A percentile compares a stretch with the other conserved stretches of the same genome.
Evolutionary conservation across 805 yeast genomes (phyloP).

Genomic region (Wickerhamiella kazuoi): DNA sequence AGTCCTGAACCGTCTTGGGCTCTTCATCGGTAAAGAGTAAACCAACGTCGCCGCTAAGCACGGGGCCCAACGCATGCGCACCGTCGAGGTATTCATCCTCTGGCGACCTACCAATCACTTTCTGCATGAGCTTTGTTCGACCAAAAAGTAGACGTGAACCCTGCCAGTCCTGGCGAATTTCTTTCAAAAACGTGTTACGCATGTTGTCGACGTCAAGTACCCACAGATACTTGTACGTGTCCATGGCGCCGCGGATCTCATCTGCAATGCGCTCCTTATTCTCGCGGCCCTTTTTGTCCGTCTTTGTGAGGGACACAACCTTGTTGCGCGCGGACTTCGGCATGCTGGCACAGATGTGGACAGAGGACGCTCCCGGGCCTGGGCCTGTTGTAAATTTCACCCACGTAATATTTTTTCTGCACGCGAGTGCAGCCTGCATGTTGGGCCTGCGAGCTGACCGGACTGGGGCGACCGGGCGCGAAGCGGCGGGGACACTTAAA

Average conservation of each 20-base stretch:
- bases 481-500: too few species aligned
- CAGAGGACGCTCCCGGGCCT: background rate
- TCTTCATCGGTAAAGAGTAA: constrained; percentile 76
- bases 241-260: constrained; percentile 70
- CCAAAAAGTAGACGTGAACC: constrained; percentile 85
- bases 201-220: constrained; percentile 76
- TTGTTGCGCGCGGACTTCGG: constrained; percentile 96
- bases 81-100: constrained; percentile 85
- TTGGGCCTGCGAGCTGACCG: too few species aligned
- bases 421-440: too few species aligned
- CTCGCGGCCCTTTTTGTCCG: constrained; percentile 89
- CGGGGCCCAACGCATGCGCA: constrained; percentile 46
- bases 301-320: constrained; percentile 86
- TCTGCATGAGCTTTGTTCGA: constrained; percentile 79
- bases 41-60: constrained; percentile 66
- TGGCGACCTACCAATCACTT: constrained; percentile 74
- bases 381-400: background rate
- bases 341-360: constrained; percentile 41
- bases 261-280: constrained; percentile 83
- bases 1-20: constrained; percentile 76
- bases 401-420: background rate
- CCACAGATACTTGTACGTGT: constrained; percentile 64
- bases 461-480: too few species aligned
- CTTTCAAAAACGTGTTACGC: constrained; percentile 89
- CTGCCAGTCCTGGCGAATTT: constrained; percentile 78